Base-by-base conservation (phyloP, 2,329 filamentous ascomycete species). In the Cercospora sojina region DNA sequence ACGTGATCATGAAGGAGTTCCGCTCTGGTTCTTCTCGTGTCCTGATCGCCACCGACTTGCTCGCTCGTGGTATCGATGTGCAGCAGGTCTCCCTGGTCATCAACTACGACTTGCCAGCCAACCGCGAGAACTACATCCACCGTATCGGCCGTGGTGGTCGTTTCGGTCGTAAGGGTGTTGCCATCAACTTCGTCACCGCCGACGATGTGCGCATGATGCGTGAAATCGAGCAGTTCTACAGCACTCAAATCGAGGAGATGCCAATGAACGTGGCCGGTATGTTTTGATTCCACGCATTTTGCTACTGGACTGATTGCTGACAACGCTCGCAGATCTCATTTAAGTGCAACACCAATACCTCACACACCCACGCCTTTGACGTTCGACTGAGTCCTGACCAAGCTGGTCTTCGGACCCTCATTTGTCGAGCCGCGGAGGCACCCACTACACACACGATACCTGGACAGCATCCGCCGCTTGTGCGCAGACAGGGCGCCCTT, bases 1-100 rank as follows among this genome's bases (percentile, higher is more conserved):
- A 98, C 83, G 87, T 96, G 79, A 99, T 99, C 83, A 99, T 99
- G 95, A 97, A 99, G 89, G 95, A 99, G 86, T 99, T 99, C 91
- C 93, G 95, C 78, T 97, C 93, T 74, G 95, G 95, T 74, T 97
- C 93, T 80, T 97, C 93, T 73, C 93, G 95, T 90, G 95, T 99
- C 75, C 87, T 99, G 79, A 99, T 99, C 79, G 93, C 95, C 82
- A 99, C 95, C 73, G 95, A 99, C 80, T 88, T 99, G 72, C 87
- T 97, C 81, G 95, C 95, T 80, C 94, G 95, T 91, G 95, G 95
- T 90, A 99, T 99, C 83, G 95, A 99, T 83, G 95, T 99, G 78
- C 95, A 99, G 87, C 95, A 99, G 86, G 95, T 99, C 70, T 97
- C 94, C 67, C 87, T 99, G 80, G 95, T 99, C 85, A 99, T 99